A percentile compares a stretch with the other conserved stretches of the same genome.
Evolutionary conservation across 2,329 filamentous ascomycete species (phyloP).

Genomic region (Diaporthe ampelina): DNA sequence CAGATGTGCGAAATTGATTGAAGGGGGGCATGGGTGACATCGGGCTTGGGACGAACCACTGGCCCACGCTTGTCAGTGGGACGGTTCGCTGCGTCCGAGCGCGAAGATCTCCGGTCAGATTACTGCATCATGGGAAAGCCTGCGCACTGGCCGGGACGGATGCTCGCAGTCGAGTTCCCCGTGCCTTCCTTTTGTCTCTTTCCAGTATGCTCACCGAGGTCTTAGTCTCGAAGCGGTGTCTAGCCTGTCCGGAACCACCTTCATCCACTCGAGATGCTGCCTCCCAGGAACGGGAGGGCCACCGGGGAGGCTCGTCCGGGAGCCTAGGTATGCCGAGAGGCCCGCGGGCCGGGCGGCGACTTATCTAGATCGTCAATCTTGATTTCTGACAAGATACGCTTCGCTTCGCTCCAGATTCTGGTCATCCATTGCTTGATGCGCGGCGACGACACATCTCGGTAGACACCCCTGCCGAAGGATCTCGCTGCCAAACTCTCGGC

Average conservation of each 20-base stretch:
- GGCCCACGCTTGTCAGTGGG: constrained; percentile 7
- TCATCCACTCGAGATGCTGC: background rate
- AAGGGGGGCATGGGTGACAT: constrained; percentile 18
- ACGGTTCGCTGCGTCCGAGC: constrained; percentile 25
- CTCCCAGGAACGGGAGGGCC: background rate
- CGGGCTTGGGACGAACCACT: constrained; percentile 26
- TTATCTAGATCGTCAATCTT: background rate
- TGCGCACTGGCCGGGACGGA: constrained; percentile 5
- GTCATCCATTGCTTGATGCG: background rate
- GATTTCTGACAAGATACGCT: background rate
- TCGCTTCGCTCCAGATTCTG: background rate
- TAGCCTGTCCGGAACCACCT: background rate
- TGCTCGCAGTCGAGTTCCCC: constrained; percentile 20
- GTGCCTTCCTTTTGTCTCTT: background rate
- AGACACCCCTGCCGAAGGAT: background rate
- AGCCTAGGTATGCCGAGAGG: background rate
- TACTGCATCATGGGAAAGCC: background rate
- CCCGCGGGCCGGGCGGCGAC: background rate
- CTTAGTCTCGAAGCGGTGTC: background rate
- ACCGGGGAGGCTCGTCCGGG: background rate
- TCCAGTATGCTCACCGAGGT: constrained; percentile 8
- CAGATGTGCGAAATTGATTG: constrained; percentile 16
- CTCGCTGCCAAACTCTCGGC: background rate
- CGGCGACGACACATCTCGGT: background rate
- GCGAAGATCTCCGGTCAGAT: constrained; percentile 21